Evolutionary conservation across 768 basidiomycete genomes (phyloP), one percentile per base, ranked within the genome.

Genomic region (Floccularia luteovirens): DNA sequence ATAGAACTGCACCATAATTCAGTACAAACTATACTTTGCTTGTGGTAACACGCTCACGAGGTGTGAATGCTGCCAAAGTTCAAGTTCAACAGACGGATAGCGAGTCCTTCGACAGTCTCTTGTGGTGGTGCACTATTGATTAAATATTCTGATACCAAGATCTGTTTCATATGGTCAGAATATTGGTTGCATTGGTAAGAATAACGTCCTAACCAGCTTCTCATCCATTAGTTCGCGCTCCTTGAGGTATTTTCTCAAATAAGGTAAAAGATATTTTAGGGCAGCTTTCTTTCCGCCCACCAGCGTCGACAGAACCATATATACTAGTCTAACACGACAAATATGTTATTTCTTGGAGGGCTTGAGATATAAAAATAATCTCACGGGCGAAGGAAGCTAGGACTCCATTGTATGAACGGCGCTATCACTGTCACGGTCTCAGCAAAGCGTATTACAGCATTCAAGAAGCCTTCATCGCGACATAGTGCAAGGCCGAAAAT

Each of bases 51-150:
- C 58, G n/a, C n/a, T 36, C 42, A 63, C 63, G 63, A 60, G 22
- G 62, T 65, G 44, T 63, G 60, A 35, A 64, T 61, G 48, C 60
- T 65, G 17, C 57, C 62, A 51, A 64, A 64, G 43, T 65, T 63
- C n/a, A 67, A 48, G 43, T 63, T 61, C 48, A 64, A 39, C n/a
- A 63, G 39, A 24, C 62, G 54, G 49, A 59, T 56, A 30, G 61
- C 63, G 20, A 66, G 46, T 1, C 59, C 58, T 38, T 59, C 43
- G 10, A 59, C 36, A 2, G 56, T 49, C 42, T 62, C 60, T 21
- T 59, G 41, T 6, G 60, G 57, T 19, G 52, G 58, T 14, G 59
- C 53, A 35, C 42, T 56, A 35, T 49, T 39, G 20, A 62, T 44
- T 17, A 65, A 22, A 39, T 58, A 56, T 41, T 62, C 61, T 4